A percentile compares a stretch with the other conserved stretches of the same genome.
These are phyloP conservation scores for Heimioporus retisporus DNA, from an alignment of 1,284 basidiomycete genomes.

Conservation along the genomic window DNA sequence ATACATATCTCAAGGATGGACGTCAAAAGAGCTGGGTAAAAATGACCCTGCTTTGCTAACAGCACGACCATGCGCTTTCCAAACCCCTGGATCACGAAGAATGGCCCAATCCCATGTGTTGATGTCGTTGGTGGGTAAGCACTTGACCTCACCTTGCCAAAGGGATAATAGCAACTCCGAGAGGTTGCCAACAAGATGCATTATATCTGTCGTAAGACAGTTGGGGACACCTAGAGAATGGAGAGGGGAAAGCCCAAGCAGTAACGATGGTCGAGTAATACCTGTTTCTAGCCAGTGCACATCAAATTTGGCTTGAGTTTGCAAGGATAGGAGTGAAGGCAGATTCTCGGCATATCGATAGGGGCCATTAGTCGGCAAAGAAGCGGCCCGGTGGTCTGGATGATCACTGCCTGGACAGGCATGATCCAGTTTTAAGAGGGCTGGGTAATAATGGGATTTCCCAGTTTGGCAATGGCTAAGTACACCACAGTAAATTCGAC, in stretches of 20 bases:
- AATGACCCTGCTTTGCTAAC: neutral
- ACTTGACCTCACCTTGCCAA: neutral
- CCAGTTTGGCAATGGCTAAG: neutral
- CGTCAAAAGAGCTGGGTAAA: constrained; percentile 1
- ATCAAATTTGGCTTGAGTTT: too few relatives aligned
- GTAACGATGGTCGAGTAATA: neutral
- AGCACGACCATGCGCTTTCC: neutral
- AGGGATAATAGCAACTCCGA: neutral
- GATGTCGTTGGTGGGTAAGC: neutral
- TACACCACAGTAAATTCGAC: constrained; percentile 1
- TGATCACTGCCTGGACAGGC: neutral
- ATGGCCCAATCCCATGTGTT: neutral
- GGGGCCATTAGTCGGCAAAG: neutral
- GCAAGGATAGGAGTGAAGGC: too few relatives aligned
- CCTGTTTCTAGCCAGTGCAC: neutral
- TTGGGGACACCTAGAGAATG: neutral
- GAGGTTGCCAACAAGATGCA: neutral
- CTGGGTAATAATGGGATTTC: neutral
- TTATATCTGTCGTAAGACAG: neutral
- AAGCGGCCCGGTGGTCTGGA: neutral
- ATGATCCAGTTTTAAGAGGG: neutral
- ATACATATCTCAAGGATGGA: constrained; percentile 11
- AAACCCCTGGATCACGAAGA: neutral
- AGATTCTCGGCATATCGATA: too few relatives aligned
- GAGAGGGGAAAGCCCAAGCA: neutral